Base-by-base conservation (phyloP, 768 basidiomycete genomes). In the Sistotremastrum suecicum region DNA sequence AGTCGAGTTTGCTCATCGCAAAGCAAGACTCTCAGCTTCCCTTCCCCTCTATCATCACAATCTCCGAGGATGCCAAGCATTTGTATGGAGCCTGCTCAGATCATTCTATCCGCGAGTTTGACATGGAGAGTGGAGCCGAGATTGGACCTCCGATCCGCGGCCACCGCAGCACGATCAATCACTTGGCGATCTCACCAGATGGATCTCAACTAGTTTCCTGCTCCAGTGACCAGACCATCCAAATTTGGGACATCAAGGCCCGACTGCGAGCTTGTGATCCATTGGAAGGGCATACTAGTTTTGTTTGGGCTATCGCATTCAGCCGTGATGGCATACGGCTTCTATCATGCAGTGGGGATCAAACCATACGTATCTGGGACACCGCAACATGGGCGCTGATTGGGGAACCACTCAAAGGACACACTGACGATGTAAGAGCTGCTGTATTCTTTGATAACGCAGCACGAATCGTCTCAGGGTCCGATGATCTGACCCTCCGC, bases 181-280 rank as follows among this genome's bases (percentile, higher is more conserved):
- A 20, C 32, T 42, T 48, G 29, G 48, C 48, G 29, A 44, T 48
- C 32, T 48, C 48, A 6, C 43, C 47, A 9, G 42, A 48, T 44
- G 47, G 41, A 12, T 35, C 28, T 6, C 36, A 31, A 5, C 5
- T 48, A 7, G 47, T 32, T 36, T 48, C 43, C 11, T 34, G 34
- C 29, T 44, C 30, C 3, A 2, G 3, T 6, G 47, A 44, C 34
- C 32, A 36, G 9, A 44, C 43, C 0, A 5, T 48, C 7, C n/a
- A 29, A 12, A 28, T 48, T 3, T 48, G 47, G 47, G 42, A 48
- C 38, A 32, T 36, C 30, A 4, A 45, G 6, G 43, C 47, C 3
- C 29, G 42, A 11, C 1, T 37, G 34, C 33, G 29, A 11, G 7
- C 43, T 20, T 29, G 32, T n/a, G 6, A 43, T 20, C 42, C 47